Evolutionary conservation across 1,139 yeast genomes (phyloP).

Genomic region (Yamadazyma trypodendri): DNA sequence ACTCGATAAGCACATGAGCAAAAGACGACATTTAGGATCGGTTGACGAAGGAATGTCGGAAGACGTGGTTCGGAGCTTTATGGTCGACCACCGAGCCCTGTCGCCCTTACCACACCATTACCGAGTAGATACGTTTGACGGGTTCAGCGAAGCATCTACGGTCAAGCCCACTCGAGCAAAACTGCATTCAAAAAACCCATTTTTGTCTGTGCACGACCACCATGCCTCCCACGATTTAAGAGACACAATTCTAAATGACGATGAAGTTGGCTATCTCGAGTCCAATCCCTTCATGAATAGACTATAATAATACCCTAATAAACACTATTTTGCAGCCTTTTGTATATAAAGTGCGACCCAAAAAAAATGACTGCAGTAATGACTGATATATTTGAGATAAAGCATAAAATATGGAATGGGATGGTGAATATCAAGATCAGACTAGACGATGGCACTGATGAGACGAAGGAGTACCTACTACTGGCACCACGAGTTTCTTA

Average conservation of each 20-base stretch:
- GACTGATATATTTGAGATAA: constrained; percentile 18
- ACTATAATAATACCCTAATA: constrained; percentile 1
- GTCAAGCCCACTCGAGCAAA: background rate
- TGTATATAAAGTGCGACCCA: too few species aligned
- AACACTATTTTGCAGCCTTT: constrained; percentile 1
- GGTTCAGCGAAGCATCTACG: constrained; percentile 7
- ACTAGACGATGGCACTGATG: constrained; percentile 7
- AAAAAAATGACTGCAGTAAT: too few species aligned
- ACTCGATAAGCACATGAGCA: constrained; percentile 14
- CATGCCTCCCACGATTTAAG: too few species aligned
- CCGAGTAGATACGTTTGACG: constrained; percentile 17
- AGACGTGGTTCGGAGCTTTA: constrained; percentile 17
- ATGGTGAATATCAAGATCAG: constrained; percentile 43
- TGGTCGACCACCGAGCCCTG: constrained; percentile 17
- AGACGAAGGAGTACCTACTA: constrained; percentile 22
- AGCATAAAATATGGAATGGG: constrained; percentile 55
- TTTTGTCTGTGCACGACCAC: constrained; percentile 6
- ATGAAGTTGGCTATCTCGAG: constrained; percentile 29
- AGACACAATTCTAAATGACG: constrained; percentile 27
- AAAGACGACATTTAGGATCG: constrained; percentile 8
- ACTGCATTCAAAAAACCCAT: constrained; percentile 4
- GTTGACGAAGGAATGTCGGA: constrained; percentile 11
- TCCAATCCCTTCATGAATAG: constrained; percentile 8
- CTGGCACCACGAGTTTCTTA: constrained; percentile 51
- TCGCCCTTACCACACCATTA: constrained; percentile 19